A percentile compares a stretch with the other conserved stretches of the same genome.
These are phyloP conservation scores for Actinomucor elegans DNA, from an alignment of 371 early-diverging fungal species.

Conservation along the genomic window DNA sequence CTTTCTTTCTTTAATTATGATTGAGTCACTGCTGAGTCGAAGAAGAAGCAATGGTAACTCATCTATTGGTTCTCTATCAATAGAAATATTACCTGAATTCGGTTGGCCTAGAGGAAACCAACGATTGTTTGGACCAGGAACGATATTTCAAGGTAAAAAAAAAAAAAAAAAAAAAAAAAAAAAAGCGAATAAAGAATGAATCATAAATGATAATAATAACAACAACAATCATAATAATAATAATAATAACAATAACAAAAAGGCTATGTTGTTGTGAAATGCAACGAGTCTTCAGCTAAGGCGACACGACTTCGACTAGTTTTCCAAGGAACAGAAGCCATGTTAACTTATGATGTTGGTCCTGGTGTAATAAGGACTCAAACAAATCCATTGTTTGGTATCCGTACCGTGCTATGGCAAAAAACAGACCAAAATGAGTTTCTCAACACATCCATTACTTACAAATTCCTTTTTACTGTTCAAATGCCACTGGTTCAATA, in stretches of 20 bases:
- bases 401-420: not conserved
- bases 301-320: constrained; percentile 2
- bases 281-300: not conserved
- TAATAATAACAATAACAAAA: too few species aligned
- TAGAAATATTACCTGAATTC: constrained; percentile 2
- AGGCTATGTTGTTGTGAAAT: constrained; percentile 7
- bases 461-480: constrained; percentile 14
- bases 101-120: constrained; percentile 1
- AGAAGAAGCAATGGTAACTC: not conserved
- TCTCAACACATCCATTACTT: not conserved
- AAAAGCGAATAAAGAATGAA: not conserved
- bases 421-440: not conserved
- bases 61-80: not conserved
- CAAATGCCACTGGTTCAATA: constrained; percentile 22
- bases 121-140: constrained; percentile 3
- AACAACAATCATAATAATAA: not conserved
- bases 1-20: not conserved
- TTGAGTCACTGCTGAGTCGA: not conserved
- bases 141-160: constrained; percentile 5
- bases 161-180: not conserved
- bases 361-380: constrained; percentile 1
- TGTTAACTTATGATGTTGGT: constrained; percentile 6
- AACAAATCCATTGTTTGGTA: constrained; percentile 2
- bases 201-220: too few species aligned
- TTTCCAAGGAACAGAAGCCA: constrained; percentile 2